Evolutionary conservation across 2,329 filamentous ascomycete genomes (phyloP).

Genomic region (Thielaviopsis populi): DNA sequence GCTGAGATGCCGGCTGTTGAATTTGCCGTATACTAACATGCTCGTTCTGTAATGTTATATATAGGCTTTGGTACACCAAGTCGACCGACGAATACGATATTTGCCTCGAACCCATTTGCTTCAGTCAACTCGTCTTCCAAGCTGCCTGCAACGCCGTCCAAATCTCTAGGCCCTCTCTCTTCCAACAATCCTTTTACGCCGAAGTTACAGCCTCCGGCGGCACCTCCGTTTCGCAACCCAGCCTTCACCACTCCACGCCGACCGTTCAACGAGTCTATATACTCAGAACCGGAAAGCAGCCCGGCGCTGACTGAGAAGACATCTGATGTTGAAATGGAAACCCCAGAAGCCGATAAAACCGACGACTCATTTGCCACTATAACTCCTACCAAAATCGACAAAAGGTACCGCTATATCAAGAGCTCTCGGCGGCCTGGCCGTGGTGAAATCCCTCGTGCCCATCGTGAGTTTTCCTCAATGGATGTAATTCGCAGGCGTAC

Average conservation of each 20-base stretch:
- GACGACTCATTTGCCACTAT: slow-evolving; percentile 24
- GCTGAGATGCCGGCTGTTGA: background rate
- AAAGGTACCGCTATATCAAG: slow-evolving; percentile 32
- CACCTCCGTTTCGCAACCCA: slow-evolving; percentile 45
- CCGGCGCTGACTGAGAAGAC: slow-evolving; percentile 44
- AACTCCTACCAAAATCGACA: slow-evolving; percentile 33
- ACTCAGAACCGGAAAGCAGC: slow-evolving; percentile 46
- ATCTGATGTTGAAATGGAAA: slow-evolving; percentile 30
- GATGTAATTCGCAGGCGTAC: slow-evolving; percentile 41
- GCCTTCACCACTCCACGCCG: slow-evolving; percentile 49
- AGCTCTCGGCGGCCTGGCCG: slow-evolving; percentile 36
- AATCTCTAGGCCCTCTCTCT: slow-evolving; percentile 25
- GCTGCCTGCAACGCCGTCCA: slow-evolving; percentile 27
- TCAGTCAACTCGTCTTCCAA: slow-evolving; percentile 19
- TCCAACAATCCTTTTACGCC: background rate
- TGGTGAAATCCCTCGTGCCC: slow-evolving; percentile 45
- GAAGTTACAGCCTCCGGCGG: slow-evolving; percentile 21
- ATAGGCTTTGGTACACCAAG: background rate
- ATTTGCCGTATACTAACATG: background rate
- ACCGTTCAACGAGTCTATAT: slow-evolving; percentile 36
- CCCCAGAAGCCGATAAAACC: slow-evolving; percentile 12
- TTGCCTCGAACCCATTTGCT: slow-evolving; percentile 26
- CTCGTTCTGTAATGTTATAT: background rate
- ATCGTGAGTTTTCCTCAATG: slow-evolving; percentile 25
- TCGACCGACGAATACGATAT: slow-evolving; percentile 17